Evolutionary conservation across 1,139 yeast genomes (phyloP), one percentile per base, ranked within the genome.

Genomic region (Saccharomyces hybrid): DNA sequence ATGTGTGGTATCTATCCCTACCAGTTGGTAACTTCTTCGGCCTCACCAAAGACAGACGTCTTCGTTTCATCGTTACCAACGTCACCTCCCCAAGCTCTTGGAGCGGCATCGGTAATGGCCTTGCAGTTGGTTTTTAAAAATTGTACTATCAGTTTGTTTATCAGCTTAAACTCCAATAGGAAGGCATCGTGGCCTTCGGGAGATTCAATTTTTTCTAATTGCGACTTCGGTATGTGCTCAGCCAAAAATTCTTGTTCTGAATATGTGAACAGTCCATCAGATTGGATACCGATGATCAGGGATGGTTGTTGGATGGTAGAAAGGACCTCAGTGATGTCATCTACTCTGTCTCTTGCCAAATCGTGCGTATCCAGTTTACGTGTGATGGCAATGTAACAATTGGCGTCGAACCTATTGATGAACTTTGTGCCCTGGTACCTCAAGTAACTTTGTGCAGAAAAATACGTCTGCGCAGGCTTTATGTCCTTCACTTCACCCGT

Each of bases 141-240:
- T 3, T 79, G 80, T 48, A 80, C 73, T 57, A 95, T 83, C 60
- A 86, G 76, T 44, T 78, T 74, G 69, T 95, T 88, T 56, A 93
- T 89, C 54, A 84, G 82, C 52, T 83, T 86, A 70, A 93, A 93
- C 70, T 93, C 99, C 52, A 93, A 76, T 58, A 93, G 74, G 67
- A 93, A 93, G 1, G 99, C 99, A 74, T 93, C 99, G 68, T 93
- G 99, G 16, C 99, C 99, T 66, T 93, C 99, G n/a, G 95, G 95
- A 1, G 97, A 89, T 59, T 86, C 82, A 52, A 93, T 84, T 63
- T 82, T 82, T 60, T 83, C 83, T 59, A 93, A 75, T 5, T 64
- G 70, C 1, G 95, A 78, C 61, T 86, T 78, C 5, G 95, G 95
- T 55, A 93, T 80, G 67, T 83, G 75, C 48, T 81, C 79, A 1